Conservation (phyloP, 345 rosid genomes). For the Rhodamnia rubescens region DNA sequence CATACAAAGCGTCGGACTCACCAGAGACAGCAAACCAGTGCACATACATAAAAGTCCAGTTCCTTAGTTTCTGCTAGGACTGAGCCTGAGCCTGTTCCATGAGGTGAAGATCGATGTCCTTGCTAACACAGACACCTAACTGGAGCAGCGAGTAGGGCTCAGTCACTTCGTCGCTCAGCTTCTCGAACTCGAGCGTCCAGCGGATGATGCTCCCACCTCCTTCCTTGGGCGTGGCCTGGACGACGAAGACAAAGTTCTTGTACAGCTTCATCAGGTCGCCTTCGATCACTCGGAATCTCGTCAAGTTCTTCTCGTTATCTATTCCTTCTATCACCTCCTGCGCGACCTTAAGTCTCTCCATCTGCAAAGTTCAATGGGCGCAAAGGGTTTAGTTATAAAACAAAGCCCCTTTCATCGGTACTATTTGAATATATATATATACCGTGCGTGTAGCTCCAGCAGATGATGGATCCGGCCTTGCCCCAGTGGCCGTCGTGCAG, state of each 20-base stretch:
- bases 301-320: conserved; percentile 22
- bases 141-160: not conserved
- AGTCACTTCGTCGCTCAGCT: not conserved
- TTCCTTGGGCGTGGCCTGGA: conserved; percentile 18
- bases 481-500: conserved; percentile 31
- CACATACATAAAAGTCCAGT: not conserved
- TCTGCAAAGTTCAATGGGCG: not conserved
- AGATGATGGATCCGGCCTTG: conserved; percentile 11
- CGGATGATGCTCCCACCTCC: conserved; percentile 13
- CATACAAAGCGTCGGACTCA: not conserved
- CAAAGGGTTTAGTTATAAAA: too few species aligned
- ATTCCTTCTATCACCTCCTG: conserved; percentile 24
- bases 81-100: not conserved
- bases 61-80: not conserved
- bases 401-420: not conserved
- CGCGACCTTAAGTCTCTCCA: conserved; percentile 9
- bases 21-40: not conserved
- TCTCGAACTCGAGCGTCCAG: conserved; percentile 13
- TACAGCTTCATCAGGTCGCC: conserved; percentile 29
- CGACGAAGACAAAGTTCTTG: conserved; percentile 4
- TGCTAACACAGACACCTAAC: not conserved
- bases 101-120: conserved; percentile 21
- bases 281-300: conserved; percentile 19
- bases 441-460: conserved; percentile 23
- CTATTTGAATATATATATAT: not conserved